Percentiles rank a stretch among this genome's conserved stretches.
phyloP scores from a whole-genome alignment of 2,329 filamentous ascomycete genomes.

The Penicillium thymicola region DNA sequence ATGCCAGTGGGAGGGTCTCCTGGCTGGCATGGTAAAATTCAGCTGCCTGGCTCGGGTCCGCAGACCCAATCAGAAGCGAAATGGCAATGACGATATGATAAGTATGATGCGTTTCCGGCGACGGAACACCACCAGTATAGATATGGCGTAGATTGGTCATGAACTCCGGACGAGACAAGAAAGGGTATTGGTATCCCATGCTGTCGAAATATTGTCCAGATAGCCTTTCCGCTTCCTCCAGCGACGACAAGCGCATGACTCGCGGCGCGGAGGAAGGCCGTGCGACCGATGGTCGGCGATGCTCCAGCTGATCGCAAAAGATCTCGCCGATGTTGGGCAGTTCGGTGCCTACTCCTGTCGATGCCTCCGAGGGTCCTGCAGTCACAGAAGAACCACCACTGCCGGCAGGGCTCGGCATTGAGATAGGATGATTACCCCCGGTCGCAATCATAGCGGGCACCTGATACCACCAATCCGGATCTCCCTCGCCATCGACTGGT shows the following conservation, averaged over 20 bases:
- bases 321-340: slow-evolving; percentile 41
- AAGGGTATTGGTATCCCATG: slow-evolving; percentile 40
- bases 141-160: slow-evolving; percentile 33
- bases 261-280: slow-evolving; percentile 33
- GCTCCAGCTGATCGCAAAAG: slow-evolving; percentile 39
- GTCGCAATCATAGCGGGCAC: slow-evolving; percentile 37
- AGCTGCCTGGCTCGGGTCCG: slow-evolving; percentile 28
- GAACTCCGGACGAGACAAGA: slow-evolving; percentile 36
- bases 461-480: slow-evolving; percentile 40
- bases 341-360: slow-evolving; percentile 28
- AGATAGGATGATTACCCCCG: slow-evolving; percentile 20
- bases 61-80: slow-evolving; percentile 34
- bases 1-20: slow-evolving; percentile 32
- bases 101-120: slow-evolving; percentile 33
- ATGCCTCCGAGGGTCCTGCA: slow-evolving; percentile 20
- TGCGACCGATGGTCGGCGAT: slow-evolving; percentile 35
- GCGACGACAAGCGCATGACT: slow-evolving; percentile 33
- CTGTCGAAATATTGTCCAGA: slow-evolving; percentile 38
- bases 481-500: slow-evolving; percentile 32
- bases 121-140: slow-evolving; percentile 33
- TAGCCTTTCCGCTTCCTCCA: slow-evolving; percentile 36
- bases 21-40: slow-evolving; percentile 38
- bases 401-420: slow-evolving; percentile 20
- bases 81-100: slow-evolving; percentile 41
- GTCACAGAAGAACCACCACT: slow-evolving; percentile 20